phyloP scores from a whole-genome alignment of 78 protist genomes.

The Pigoraptor vietnamica region DNA sequence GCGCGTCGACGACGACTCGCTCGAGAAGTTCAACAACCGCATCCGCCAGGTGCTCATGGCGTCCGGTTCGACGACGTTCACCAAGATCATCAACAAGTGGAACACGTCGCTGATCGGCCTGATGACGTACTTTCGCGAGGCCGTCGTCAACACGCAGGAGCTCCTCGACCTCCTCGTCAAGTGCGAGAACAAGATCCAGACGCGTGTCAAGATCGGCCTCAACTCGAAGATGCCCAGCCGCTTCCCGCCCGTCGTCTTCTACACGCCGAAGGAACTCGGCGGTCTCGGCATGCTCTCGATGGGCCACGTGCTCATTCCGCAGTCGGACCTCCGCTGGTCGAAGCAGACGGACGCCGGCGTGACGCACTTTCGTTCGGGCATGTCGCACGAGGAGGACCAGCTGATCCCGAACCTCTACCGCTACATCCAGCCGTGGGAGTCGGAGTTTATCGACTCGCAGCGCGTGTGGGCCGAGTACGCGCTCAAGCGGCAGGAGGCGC shows the following conservation, averaged over 20 bases:
- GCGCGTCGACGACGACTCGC: slow-evolving; percentile 82
- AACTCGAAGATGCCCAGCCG: slow-evolving; percentile 99
- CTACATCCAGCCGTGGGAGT: slow-evolving; percentile 98
- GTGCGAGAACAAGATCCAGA: slow-evolving; percentile 99
- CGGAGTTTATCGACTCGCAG: slow-evolving; percentile 96
- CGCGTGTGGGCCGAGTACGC: slow-evolving; percentile 99
- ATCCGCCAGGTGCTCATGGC: slow-evolving; percentile 95
- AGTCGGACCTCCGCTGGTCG: slow-evolving; percentile 92
- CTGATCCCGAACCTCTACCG: slow-evolving; percentile 98
- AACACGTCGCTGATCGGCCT: slow-evolving; percentile 96
- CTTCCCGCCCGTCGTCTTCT: slow-evolving; percentile 90
- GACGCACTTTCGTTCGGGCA: slow-evolving; percentile 97
- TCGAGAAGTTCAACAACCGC: slow-evolving; percentile 89
- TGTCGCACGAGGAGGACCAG: slow-evolving; percentile 96
- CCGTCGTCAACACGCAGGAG: slow-evolving; percentile 71
- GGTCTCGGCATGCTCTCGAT: slow-evolving; percentile 99
- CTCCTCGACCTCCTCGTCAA: slow-evolving; percentile 97
- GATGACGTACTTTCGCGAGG: slow-evolving; percentile 98
- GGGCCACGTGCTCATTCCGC: slow-evolving; percentile 99
- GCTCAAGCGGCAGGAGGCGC: slow-evolving; percentile 94
- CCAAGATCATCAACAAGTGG: slow-evolving; percentile 98
- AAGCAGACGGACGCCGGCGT: slow-evolving; percentile 94
- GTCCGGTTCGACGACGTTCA: slow-evolving; percentile 97
- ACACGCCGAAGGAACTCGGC: slow-evolving; percentile 97
- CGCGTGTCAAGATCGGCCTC: slow-evolving; percentile 99